These are phyloP conservation scores for Parmelia sp. DNA, from an alignment of 495 filamentous ascomycete genomes.

Conservation along the genomic window DNA sequence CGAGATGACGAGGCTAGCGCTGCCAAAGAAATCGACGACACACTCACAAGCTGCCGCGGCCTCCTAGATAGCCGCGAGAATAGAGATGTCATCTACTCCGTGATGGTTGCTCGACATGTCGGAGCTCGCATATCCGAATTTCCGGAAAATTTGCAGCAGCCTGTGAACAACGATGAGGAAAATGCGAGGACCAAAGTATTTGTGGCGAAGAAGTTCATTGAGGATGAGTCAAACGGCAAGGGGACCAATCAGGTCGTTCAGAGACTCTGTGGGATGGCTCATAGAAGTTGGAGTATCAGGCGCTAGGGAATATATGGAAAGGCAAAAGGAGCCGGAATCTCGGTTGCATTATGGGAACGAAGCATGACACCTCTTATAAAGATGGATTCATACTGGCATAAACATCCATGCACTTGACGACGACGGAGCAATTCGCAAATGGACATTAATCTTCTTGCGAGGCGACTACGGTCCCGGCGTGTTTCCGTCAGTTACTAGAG, in stretches of 20 bases:
- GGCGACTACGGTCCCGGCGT: not conserved
- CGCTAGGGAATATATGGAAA: constrained; percentile 26
- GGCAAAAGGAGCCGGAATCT: not conserved
- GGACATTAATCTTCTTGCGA: not conserved
- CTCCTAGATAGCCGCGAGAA: constrained; percentile 75
- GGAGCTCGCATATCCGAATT: constrained; percentile 61
- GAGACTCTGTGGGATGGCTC: constrained; percentile 66
- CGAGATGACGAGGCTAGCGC: constrained; percentile 55
- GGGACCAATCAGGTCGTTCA: constrained; percentile 78
- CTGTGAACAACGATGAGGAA: constrained; percentile 59
- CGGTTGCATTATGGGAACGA: not conserved
- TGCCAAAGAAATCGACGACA: constrained; percentile 56
- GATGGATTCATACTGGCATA: not conserved
- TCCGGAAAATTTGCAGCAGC: constrained; percentile 51
- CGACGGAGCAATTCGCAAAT: not conserved
- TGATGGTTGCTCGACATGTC: constrained; percentile 70
- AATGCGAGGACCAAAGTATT: constrained; percentile 66
- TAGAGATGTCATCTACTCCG: constrained; percentile 86
- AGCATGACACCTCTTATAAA: not conserved
- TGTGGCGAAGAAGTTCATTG: constrained; percentile 76
- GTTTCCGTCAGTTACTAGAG: not conserved
- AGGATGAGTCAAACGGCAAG: constrained; percentile 60
- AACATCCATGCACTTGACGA: not conserved
- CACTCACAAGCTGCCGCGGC: constrained; percentile 53
- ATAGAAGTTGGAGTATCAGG: constrained; percentile 48